A percentile compares a stretch with the other conserved stretches of the same genome.
phyloP scores from a whole-genome alignment of 768 basidiomycete genomes.

The Tulasnella sp. region DNA sequence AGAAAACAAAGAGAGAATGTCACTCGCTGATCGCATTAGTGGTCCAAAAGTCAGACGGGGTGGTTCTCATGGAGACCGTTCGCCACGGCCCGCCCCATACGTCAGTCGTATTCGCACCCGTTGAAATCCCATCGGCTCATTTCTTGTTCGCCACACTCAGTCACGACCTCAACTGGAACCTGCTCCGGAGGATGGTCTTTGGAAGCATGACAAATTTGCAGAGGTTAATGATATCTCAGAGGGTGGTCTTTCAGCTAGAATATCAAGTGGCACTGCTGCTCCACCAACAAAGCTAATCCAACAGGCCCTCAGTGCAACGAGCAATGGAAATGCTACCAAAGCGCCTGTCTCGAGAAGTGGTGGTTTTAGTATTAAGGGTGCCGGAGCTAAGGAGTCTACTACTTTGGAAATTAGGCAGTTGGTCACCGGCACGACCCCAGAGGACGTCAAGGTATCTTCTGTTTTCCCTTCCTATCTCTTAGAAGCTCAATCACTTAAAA shows the following conservation, averaged over 20 bases:
- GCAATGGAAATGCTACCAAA: neutral
- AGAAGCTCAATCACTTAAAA: neutral
- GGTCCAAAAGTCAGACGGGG: constrained; percentile 4
- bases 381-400: constrained; percentile 2
- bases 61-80: neutral
- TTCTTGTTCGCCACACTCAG: constrained; percentile 1
- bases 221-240: constrained; percentile 7
- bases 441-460: constrained; percentile 9
- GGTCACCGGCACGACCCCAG: constrained; percentile 6
- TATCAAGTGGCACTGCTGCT: constrained; percentile 1
- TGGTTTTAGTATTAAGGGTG: constrained; percentile 12
- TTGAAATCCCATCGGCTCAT: neutral
- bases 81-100: constrained; percentile 11
- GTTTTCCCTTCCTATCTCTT: no score
- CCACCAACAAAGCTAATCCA: constrained; percentile 4
- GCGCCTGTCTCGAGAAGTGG: constrained; percentile 3
- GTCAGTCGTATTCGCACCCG: constrained; percentile 4
- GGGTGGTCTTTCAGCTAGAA: constrained; percentile 7
- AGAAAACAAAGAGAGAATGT: constrained; percentile 7
- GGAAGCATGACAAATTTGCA: constrained; percentile 14
- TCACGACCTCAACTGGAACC: constrained; percentile 2
- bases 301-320: neutral
- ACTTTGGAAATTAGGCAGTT: constrained; percentile 10
- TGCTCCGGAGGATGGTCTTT: constrained; percentile 7
- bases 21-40: constrained; percentile 9